Evolutionary conservation across 1,139 yeast species (phyloP).

Genomic region (Suhomyces choctaworum): DNA sequence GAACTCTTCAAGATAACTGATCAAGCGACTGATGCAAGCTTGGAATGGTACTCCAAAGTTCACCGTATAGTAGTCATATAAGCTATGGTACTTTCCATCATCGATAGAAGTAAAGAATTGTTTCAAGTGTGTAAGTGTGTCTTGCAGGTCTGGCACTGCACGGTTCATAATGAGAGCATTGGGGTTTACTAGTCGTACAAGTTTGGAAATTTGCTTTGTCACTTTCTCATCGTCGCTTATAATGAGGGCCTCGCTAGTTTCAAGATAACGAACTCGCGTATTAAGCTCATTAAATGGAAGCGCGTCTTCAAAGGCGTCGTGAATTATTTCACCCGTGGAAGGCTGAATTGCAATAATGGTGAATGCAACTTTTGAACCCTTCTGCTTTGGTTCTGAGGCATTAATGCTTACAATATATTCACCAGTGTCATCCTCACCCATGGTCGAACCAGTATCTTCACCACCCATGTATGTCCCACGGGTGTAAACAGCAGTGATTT

Average conservation of each 20-base stretch:
- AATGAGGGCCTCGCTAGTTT: conserved; percentile 71
- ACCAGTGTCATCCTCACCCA: conserved; percentile 23
- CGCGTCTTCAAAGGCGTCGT: conserved; percentile 65
- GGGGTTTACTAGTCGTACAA: conserved; percentile 18
- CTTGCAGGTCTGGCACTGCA: conserved; percentile 1
- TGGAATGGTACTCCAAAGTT: conserved; percentile 29
- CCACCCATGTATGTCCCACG: conserved; percentile 81
- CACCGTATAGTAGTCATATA: conserved; percentile 28
- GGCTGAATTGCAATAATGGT: conserved; percentile 72
- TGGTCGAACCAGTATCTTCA: conserved; percentile 29
- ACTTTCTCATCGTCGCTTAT: conserved; percentile 33
- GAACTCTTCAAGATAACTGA: conserved; percentile 61
- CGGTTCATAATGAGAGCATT: conserved; percentile 17
- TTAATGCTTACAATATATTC: conserved; percentile 35
- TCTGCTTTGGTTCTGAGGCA: conserved; percentile 6
- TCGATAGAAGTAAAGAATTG: conserved; percentile 17
- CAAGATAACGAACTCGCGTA: conserved; percentile 69
- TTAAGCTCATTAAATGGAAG: conserved; percentile 60
- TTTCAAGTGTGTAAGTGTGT: conserved; percentile 14
- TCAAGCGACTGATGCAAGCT: conserved; percentile 49
- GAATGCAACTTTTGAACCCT: conserved; percentile 14
- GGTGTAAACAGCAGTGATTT: conserved; percentile 73
- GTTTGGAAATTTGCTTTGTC: conserved; percentile 28
- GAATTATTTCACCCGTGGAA: conserved; percentile 72
- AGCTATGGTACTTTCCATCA: conserved; percentile 14